These are phyloP conservation scores for Chrysosporium keratinophilum DNA, from an alignment of 2,329 filamentous ascomycete genomes.

Conservation along the genomic window DNA sequence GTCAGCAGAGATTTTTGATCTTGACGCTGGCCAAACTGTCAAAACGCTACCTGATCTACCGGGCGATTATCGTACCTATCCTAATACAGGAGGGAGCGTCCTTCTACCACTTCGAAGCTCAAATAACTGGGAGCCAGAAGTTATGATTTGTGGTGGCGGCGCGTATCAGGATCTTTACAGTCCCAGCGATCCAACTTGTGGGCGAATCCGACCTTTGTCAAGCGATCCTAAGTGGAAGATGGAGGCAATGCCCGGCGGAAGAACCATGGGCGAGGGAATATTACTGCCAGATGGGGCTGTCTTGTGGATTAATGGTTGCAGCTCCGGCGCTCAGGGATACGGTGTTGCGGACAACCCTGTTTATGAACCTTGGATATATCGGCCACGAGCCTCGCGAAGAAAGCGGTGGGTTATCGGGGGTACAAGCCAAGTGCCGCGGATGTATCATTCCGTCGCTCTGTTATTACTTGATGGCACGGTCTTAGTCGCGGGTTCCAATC, in stretches of 20 bases:
- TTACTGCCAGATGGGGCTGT: conserved; percentile 52
- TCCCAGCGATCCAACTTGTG: conserved; percentile 50
- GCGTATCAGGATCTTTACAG: conserved; percentile 50
- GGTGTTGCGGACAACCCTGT: conserved; percentile 46
- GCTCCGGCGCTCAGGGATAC: conserved; percentile 51
- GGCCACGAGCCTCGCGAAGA: conserved; percentile 43
- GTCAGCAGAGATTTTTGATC: conserved; percentile 47
- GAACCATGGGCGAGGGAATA: conserved; percentile 51
- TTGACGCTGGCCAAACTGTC: conserved; percentile 37
- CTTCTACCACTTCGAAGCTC: conserved; percentile 44
- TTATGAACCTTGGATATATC: conserved; percentile 48
- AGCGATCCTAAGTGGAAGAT: conserved; percentile 45
- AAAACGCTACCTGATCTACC: conserved; percentile 43
- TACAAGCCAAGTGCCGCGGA: conserved; percentile 36
- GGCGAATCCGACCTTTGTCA: conserved; percentile 45
- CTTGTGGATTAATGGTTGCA: conserved; percentile 50
- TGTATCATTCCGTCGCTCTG: conserved; percentile 53
- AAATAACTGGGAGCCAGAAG: conserved; percentile 45
- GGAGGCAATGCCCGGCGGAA: conserved; percentile 49
- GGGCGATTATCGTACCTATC: conserved; percentile 50
- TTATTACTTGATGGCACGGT: conserved; percentile 51
- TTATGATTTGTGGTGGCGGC: conserved; percentile 51
- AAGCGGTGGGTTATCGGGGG: conserved; percentile 41
- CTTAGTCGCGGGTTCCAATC: conserved; percentile 51
- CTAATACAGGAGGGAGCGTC: conserved; percentile 50